Conservation (phyloP, 2,329 filamentous ascomycete genomes). For the Fusarium duplospermum region DNA sequence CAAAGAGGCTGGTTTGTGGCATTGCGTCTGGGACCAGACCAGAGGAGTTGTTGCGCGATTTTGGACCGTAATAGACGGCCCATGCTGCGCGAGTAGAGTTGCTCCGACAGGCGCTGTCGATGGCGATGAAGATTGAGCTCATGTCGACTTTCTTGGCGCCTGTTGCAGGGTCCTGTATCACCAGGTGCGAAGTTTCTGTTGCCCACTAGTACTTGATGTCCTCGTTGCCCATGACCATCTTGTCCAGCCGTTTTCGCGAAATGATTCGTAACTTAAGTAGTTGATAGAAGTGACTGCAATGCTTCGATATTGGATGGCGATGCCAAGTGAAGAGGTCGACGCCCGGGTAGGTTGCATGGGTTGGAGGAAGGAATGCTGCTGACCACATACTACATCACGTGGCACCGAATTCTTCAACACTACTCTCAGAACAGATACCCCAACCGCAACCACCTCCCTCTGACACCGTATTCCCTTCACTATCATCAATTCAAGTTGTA, state of each 20-base stretch:
- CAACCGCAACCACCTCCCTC: not conserved
- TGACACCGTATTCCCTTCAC: not conserved
- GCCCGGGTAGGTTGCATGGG: not conserved
- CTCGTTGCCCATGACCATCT: not conserved
- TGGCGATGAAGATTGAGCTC: not conserved
- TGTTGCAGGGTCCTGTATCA: not conserved
- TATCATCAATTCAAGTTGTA: not conserved
- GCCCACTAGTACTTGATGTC: not conserved
- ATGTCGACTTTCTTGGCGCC: not conserved
- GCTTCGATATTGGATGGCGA: not conserved
- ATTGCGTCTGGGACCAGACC: not conserved
- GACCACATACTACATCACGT: not conserved
- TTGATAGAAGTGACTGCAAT: not conserved
- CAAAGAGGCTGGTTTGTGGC: not conserved
- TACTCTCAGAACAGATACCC: not conserved
- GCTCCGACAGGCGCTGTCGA: not conserved
- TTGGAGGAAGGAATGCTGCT: not conserved
- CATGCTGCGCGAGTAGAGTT: not conserved
- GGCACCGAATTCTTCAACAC: not conserved
- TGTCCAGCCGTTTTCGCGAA: not conserved
- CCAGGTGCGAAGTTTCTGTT: not conserved
- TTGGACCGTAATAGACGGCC: not conserved
- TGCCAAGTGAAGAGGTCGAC: not conserved
- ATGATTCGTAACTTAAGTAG: not conserved
- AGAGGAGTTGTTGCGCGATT: not conserved